Conservation (phyloP, 2,329 filamentous ascomycete genomes). For the Penicillium corylophilum region DNA sequence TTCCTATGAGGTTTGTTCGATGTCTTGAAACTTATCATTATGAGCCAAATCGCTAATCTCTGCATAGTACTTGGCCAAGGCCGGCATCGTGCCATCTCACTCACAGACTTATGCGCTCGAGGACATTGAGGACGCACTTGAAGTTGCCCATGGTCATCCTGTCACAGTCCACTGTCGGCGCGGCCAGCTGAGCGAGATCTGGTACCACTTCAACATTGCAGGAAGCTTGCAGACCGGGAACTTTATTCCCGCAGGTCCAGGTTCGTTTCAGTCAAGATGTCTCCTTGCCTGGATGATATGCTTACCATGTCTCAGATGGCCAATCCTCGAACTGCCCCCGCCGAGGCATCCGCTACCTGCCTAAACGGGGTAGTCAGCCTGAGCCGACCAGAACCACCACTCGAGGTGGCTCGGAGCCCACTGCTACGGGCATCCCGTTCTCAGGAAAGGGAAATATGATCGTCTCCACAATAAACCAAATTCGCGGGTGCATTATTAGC, state of each 20-base stretch:
- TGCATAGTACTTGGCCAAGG: conserved; percentile 55
- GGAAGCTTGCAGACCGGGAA: conserved; percentile 43
- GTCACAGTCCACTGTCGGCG: conserved; percentile 59
- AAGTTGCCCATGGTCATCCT: conserved; percentile 52
- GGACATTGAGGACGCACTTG: conserved; percentile 60
- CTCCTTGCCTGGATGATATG: neutral
- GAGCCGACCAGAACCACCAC: conserved; percentile 37
- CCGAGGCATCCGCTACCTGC: conserved; percentile 63
- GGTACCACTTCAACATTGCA: conserved; percentile 63
- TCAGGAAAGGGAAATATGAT: conserved; percentile 62
- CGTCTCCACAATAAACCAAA: conserved; percentile 42
- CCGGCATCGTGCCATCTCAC: conserved; percentile 57
- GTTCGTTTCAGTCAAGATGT: conserved; percentile 20
- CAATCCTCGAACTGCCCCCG: conserved; percentile 62
- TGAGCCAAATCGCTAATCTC: conserved; percentile 4
- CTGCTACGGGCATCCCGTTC: conserved; percentile 44
- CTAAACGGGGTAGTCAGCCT: conserved; percentile 50
- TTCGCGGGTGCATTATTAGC: conserved; percentile 64
- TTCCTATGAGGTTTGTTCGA: conserved; percentile 55
- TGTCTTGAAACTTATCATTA: neutral
- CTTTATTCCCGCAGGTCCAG: conserved; percentile 36
- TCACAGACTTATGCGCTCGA: conserved; percentile 58
- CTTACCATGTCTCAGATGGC: conserved; percentile 44
- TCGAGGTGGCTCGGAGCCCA: conserved; percentile 31
- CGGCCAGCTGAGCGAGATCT: conserved; percentile 54